These are phyloP conservation scores for Backusella liffmaniae DNA, from an alignment of 192 early-diverging fungal species.

Conservation along the genomic window DNA sequence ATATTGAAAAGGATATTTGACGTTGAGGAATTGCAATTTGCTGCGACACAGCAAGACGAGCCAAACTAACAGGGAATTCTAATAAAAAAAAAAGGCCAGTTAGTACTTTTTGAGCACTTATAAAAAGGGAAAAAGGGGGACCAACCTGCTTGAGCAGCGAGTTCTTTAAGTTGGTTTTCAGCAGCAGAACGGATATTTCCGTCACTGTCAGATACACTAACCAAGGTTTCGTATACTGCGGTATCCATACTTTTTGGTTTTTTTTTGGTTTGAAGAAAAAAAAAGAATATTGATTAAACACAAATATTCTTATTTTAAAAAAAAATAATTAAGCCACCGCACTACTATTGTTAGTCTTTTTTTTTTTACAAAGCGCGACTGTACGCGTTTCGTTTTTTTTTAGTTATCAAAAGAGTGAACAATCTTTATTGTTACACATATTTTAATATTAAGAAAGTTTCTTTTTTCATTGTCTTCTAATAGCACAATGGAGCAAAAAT, in stretches of 20 bases:
- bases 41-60: conserved; percentile 60
- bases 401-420: not conserved
- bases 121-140: not conserved
- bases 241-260: conserved; percentile 58
- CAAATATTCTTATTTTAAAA: not conserved
- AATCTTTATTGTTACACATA: not conserved
- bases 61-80: conserved; percentile 71
- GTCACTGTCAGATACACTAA: conserved; percentile 68
- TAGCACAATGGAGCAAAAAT: too few species aligned
- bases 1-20: conserved; percentile 58
- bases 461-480: too few species aligned
- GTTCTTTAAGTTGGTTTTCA: conserved; percentile 66
- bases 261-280: not conserved
- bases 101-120: not conserved
- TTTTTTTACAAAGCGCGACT: not conserved
- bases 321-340: conserved; percentile 1
- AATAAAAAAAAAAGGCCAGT: not conserved
- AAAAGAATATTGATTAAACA: not conserved
- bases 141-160: conserved; percentile 62
- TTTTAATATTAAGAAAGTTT: not conserved
- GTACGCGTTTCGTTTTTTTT: not conserved
- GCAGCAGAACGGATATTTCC: conserved; percentile 60
- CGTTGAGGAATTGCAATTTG: conserved; percentile 62
- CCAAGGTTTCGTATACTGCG: conserved; percentile 67
- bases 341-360: too few species aligned